Percentiles rank a stretch among this genome's conserved stretches.
These are phyloP conservation scores for Suillus luteus DNA, from an alignment of 768 basidiomycete species.

Conservation along the genomic window DNA sequence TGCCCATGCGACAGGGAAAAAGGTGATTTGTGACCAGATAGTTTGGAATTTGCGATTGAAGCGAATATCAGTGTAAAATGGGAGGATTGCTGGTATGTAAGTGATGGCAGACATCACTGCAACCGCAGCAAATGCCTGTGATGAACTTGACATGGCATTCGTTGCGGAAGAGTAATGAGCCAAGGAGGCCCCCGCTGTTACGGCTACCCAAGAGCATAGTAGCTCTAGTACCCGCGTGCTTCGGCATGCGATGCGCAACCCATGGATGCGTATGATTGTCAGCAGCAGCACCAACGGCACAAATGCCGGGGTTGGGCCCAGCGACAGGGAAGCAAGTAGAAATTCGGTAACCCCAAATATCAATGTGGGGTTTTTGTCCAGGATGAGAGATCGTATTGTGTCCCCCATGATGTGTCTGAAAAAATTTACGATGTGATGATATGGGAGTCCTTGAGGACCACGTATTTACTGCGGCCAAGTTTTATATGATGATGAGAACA, in stretches of 20 bases:
- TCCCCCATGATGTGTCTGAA: neutral
- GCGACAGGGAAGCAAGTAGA: slow-evolving; percentile 26
- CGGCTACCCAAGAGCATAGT: slow-evolving; percentile 36
- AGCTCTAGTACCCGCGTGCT: slow-evolving; percentile 32
- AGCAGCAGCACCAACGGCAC: slow-evolving; percentile 36
- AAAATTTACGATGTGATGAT: neutral
- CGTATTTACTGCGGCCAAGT: neutral
- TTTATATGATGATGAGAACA: neutral
- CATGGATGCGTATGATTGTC: slow-evolving; percentile 31
- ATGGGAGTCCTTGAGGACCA: neutral
- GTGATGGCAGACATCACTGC: slow-evolving; percentile 42
- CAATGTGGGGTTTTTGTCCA: slow-evolving; percentile 25
- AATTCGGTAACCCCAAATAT: slow-evolving; percentile 30
- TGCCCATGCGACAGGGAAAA: slow-evolving; percentile 76
- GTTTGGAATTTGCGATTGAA: slow-evolving; percentile 31
- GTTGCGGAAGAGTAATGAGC: slow-evolving; percentile 47
- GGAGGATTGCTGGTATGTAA: slow-evolving; percentile 44
- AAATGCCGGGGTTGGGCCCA: slow-evolving; percentile 34
- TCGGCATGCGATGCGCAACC: slow-evolving; percentile 32
- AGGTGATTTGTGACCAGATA: slow-evolving; percentile 46
- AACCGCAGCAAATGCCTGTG: slow-evolving; percentile 50
- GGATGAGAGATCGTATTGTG: slow-evolving; percentile 26
- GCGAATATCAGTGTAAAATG: slow-evolving; percentile 42
- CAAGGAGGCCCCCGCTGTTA: slow-evolving; percentile 44
- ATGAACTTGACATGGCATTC: slow-evolving; percentile 56